Evolutionary conservation across 2,329 filamentous ascomycete genomes (phyloP).

Genomic region (Raffaelea ambrosiae): DNA sequence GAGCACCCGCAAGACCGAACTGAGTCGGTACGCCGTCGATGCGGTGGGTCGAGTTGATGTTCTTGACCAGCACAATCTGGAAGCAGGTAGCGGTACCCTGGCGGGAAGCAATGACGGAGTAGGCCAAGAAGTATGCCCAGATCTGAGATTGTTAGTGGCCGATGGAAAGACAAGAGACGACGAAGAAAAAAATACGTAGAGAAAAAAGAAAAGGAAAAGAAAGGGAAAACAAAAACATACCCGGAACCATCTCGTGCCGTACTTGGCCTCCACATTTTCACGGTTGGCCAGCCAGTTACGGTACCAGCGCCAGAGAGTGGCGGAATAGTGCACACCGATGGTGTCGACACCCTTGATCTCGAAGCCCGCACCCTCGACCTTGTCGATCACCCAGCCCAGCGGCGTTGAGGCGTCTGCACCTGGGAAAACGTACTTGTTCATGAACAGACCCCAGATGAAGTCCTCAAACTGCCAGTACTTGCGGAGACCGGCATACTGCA

Average conservation of each 20-base stretch:
- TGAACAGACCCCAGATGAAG: constrained; percentile 95
- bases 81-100: constrained; percentile 80
- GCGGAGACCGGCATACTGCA: constrained; percentile 89
- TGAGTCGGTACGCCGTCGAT: constrained; percentile 65
- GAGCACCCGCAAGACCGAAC: constrained; percentile 58
- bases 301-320: constrained; percentile 97
- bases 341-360: constrained; percentile 92
- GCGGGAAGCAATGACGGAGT: constrained; percentile 73
- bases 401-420: constrained; percentile 94
- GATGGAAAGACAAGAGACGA: not conserved
- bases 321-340: constrained; percentile 92
- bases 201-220: not conserved
- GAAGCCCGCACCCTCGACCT: constrained; percentile 77
- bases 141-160: constrained; percentile 43
- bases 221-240: constrained; percentile 42
- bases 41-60: constrained; percentile 79
- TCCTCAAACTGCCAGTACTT: constrained; percentile 98
- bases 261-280: constrained; percentile 90
- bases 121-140: constrained; percentile 88
- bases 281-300: constrained; percentile 94
- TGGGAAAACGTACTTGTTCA: constrained; percentile 99
- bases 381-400: constrained; percentile 76
- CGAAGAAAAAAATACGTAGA: not conserved
- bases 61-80: constrained; percentile 82
- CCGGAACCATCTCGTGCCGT: constrained; percentile 91